Percentiles rank a stretch among this genome's conserved stretches.
These are phyloP conservation scores for Rhodotorula sp. DNA, from an alignment of 1,284 basidiomycete species.

Conservation along the genomic window DNA sequence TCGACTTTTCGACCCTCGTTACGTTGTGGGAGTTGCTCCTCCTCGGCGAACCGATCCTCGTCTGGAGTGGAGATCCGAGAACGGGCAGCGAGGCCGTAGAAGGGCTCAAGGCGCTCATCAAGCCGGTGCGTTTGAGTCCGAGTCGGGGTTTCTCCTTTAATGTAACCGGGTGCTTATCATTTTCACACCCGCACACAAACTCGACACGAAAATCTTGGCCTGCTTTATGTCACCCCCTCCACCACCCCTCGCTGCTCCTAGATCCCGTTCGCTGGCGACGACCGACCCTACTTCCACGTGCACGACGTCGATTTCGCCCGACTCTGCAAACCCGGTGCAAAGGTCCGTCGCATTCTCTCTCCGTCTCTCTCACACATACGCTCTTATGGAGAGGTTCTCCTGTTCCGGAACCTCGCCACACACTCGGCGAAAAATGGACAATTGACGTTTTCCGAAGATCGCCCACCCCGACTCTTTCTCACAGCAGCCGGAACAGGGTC, in stretches of 20 bases:
- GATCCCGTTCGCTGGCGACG: conserved; percentile 81
- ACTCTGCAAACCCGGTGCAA: conserved; percentile 68
- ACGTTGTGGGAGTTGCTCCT: conserved; percentile 90
- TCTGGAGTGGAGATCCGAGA: conserved; percentile 77
- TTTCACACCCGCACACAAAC: no score
- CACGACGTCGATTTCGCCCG: conserved; percentile 80
- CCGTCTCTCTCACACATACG: no score
- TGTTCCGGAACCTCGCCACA: background rate
- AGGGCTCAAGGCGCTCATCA: conserved; percentile 73
- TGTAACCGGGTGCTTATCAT: no score
- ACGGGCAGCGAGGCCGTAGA: conserved; percentile 74
- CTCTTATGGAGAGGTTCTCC: no score
- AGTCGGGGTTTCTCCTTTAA: no score
- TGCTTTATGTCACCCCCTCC: no score
- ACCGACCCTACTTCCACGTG: conserved; percentile 92
- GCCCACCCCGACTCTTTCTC: no score
- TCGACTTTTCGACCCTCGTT: conserved; percentile 55
- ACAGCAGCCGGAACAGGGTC: conserved; percentile 79
- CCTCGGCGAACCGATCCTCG: conserved; percentile 79
- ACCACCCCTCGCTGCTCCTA: conserved; percentile 47
- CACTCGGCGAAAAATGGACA: background rate
- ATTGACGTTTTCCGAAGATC: background rate
- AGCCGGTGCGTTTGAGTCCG: conserved; percentile 57
- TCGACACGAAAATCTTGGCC: background rate
- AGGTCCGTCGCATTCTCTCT: conserved; percentile 7